Evolutionary conservation across 768 basidiomycete genomes (phyloP).

Genomic region (Lentinula boryana): DNA sequence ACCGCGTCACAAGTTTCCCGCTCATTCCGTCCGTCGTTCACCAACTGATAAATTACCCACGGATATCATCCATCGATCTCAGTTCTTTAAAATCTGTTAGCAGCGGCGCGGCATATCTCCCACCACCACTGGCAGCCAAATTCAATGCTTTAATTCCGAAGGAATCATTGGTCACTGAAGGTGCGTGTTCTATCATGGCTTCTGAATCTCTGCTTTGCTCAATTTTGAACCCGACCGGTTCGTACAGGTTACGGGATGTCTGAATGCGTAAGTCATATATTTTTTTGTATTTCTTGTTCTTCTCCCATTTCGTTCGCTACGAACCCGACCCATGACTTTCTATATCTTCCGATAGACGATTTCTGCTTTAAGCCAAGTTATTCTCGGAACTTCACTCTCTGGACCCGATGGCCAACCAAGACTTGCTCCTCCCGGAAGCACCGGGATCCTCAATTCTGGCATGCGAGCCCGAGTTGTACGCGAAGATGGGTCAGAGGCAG

Average conservation of each 20-base stretch:
- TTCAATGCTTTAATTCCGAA: constrained; percentile 30
- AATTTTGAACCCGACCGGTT: background rate
- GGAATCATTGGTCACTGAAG: constrained; percentile 34
- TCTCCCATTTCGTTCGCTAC: background rate
- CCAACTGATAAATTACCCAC: constrained; percentile 57
- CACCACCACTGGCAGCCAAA: constrained; percentile 42
- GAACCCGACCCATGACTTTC: too few species aligned
- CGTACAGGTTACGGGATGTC: constrained; percentile 65
- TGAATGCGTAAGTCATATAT: constrained; percentile 44
- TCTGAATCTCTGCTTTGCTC: background rate
- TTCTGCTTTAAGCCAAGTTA: constrained; percentile 36
- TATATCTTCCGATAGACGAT: constrained; percentile 40
- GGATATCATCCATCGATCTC: constrained; percentile 42
- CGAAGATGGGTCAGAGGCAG: constrained; percentile 52
- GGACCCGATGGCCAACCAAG: constrained; percentile 18
- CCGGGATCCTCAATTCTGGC: constrained; percentile 58
- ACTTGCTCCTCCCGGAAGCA: constrained; percentile 25
- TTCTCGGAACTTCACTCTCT: constrained; percentile 33
- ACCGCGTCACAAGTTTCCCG: constrained; percentile 40
- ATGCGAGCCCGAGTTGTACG: constrained; percentile 58
- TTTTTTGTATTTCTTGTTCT: background rate
- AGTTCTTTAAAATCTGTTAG: constrained; percentile 37
- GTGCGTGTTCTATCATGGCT: constrained; percentile 19
- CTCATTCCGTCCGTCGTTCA: constrained; percentile 62
- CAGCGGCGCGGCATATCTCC: constrained; percentile 65